Percentiles rank a stretch among this genome's conserved stretches.
Evolutionary conservation across 192 early-diverging fungal species (phyloP).

Genomic region (Rhizoclosmatium sp.): DNA sequence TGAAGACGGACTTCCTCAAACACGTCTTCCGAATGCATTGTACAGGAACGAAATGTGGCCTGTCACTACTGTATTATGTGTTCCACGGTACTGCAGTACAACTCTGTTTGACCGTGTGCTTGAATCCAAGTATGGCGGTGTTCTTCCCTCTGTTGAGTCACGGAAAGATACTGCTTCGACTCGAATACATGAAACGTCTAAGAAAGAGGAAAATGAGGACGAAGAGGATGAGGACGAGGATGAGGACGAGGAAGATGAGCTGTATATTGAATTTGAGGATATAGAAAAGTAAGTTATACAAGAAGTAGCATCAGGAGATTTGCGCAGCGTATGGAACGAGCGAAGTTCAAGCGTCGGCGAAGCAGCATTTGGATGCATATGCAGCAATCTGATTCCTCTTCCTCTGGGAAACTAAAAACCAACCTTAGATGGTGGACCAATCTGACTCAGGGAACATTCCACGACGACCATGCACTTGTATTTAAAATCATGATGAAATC

Average conservation of each 20-base stretch:
- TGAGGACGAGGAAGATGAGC: background rate
- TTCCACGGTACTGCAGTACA: slow-evolving; percentile 45
- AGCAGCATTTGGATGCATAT: background rate
- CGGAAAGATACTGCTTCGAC: background rate
- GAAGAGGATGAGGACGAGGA: background rate
- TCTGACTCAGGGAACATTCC: background rate
- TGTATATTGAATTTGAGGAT: slow-evolving; percentile 20
- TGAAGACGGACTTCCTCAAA: background rate
- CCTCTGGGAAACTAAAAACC: background rate
- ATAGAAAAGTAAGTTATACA: background rate
- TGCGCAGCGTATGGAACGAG: too few relatives aligned
- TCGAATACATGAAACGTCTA: background rate
- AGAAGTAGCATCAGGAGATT: too few relatives aligned
- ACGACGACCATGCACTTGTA: slow-evolving; percentile 38
- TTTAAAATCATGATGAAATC: slow-evolving; percentile 36
- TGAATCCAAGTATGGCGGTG: background rate
- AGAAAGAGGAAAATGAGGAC: background rate
- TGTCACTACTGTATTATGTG: slow-evolving; percentile 34
- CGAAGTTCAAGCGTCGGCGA: too few relatives aligned
- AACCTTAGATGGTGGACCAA: slow-evolving; percentile 34
- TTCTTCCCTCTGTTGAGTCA: background rate
- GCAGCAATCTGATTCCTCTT: background rate
- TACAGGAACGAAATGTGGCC: slow-evolving; percentile 37
- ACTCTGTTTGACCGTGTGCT: slow-evolving; percentile 41
- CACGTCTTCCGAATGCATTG: slow-evolving; percentile 1